Percentiles rank a stretch among this genome's conserved stretches.
phyloP scores from a whole-genome alignment of 371 early-diverging fungal species.

The Syncephalis fuscata region DNA sequence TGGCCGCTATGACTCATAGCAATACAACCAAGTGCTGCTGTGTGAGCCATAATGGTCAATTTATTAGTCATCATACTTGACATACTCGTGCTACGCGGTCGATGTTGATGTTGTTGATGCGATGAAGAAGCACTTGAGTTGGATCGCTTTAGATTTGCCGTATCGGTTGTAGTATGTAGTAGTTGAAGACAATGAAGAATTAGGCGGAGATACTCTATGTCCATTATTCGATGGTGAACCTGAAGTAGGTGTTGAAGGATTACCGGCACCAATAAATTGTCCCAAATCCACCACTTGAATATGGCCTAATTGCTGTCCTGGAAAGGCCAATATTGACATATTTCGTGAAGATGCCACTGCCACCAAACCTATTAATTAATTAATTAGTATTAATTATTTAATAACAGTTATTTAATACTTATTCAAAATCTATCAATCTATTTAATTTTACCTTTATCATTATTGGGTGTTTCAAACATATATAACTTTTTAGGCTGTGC shows the following conservation, averaged over 20 bases:
- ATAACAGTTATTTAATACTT: too few relatives aligned
- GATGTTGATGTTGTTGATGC: neutral
- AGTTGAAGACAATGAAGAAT: constrained; percentile 4
- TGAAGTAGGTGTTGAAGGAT: neutral
- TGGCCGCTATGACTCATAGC: constrained; percentile 61
- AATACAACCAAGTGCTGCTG: constrained; percentile 49
- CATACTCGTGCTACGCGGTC: constrained; percentile 8
- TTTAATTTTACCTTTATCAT: constrained; percentile 66
- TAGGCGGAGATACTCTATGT: constrained; percentile 5
- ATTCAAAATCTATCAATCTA: too few relatives aligned
- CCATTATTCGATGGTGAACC: neutral
- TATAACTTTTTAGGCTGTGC: constrained; percentile 50
- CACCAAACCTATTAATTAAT: constrained; percentile 25
- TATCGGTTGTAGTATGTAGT: too few relatives aligned
- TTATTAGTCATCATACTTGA: constrained; percentile 29
- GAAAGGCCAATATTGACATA: constrained; percentile 51
- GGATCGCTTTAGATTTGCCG: neutral
- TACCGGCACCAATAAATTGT: neutral
- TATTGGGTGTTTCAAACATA: constrained; percentile 71
- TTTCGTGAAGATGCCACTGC: constrained; percentile 39
- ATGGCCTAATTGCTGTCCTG: constrained; percentile 66
- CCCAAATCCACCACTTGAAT: constrained; percentile 73
- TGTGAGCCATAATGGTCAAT: constrained; percentile 69
- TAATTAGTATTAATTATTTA: too few relatives aligned
- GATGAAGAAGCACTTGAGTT: neutral